Conservation (phyloP, 495 filamentous ascomycete species). For the Thermochaetoides thermophila region DNA sequence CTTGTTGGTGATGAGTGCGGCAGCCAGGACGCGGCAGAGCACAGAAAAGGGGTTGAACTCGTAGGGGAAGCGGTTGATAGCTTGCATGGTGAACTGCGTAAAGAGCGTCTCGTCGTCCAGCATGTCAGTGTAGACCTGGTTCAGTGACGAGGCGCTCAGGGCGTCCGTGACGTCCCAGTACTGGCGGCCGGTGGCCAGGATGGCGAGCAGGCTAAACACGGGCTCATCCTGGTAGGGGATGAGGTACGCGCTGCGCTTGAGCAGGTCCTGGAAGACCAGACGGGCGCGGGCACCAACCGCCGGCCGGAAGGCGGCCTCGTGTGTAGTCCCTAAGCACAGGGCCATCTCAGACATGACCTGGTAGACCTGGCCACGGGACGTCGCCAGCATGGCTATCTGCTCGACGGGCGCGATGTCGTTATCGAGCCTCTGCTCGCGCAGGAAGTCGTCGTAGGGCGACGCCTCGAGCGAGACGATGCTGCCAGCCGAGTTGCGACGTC, state of each 20-base stretch:
- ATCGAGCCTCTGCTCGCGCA: constrained; percentile 25
- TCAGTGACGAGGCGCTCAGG: constrained; percentile 23
- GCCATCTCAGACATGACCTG: constrained; percentile 47
- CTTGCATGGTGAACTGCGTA: constrained; percentile 39
- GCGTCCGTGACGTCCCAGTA: constrained; percentile 38
- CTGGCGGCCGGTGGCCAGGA: constrained; percentile 38
- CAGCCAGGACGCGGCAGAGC: constrained; percentile 26
- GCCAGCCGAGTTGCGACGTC: constrained; percentile 33
- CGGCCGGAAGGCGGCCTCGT: constrained; percentile 30
- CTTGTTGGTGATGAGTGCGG: constrained; percentile 26
- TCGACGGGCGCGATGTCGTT: constrained; percentile 24
- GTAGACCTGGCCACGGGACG: constrained; percentile 43
- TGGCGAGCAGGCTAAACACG: constrained; percentile 43
- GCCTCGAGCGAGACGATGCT: constrained; percentile 37
- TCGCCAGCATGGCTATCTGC: constrained; percentile 32
- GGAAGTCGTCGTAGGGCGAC: constrained; percentile 32
- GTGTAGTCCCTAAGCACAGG: constrained; percentile 27
- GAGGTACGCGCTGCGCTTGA: constrained; percentile 39
- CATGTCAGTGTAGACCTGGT: constrained; percentile 34
- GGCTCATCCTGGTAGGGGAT: constrained; percentile 55
- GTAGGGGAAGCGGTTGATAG: constrained; percentile 68
- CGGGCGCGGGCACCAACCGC: constrained; percentile 39
- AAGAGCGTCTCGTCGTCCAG: constrained; percentile 41
- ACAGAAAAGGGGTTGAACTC: constrained; percentile 68
- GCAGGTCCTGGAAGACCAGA: constrained; percentile 45